Percentiles rank a stretch among this genome's conserved stretches.
These are phyloP conservation scores for Starmera dryadoides DNA, from an alignment of 805 yeast genomes.

Conservation along the genomic window DNA sequence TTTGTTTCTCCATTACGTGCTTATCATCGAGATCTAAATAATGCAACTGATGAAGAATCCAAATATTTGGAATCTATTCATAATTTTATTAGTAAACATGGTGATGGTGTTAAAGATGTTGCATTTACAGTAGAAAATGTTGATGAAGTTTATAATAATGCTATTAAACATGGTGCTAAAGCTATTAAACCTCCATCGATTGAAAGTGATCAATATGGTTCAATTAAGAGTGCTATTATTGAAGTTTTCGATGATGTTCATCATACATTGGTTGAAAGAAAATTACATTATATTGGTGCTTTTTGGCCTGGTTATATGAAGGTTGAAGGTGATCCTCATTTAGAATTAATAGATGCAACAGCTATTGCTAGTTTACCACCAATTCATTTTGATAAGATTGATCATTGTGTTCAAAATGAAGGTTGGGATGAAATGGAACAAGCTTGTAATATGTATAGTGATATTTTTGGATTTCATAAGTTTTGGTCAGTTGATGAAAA, in stretches of 20 bases:
- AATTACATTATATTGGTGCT: slow-evolving; percentile 25
- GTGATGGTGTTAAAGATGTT: slow-evolving; percentile 78
- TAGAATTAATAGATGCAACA: slow-evolving; percentile 3
- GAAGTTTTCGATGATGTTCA: slow-evolving; percentile 52
- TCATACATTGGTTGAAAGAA: slow-evolving; percentile 56
- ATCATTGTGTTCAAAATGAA: slow-evolving; percentile 78
- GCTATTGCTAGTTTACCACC: slow-evolving; percentile 20
- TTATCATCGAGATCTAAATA: slow-evolving; percentile 9
- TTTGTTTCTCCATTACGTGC: slow-evolving; percentile 31
- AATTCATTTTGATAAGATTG: slow-evolving; percentile 41
- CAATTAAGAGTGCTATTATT: slow-evolving; percentile 44
- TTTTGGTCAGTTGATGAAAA: slow-evolving; percentile 84
- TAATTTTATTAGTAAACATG: slow-evolving; percentile 47
- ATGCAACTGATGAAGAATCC: slow-evolving; percentile 7
- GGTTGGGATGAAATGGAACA: slow-evolving; percentile 59
- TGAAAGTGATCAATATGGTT: slow-evolving; percentile 40
- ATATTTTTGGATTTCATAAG: slow-evolving; percentile 63
- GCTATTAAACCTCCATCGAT: slow-evolving; percentile 22
- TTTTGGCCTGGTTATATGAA: slow-evolving; percentile 45
- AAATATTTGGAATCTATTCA: slow-evolving; percentile 30
- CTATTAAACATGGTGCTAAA: slow-evolving; percentile 47
- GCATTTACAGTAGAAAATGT: slow-evolving; percentile 56
- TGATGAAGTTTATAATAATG: slow-evolving; percentile 33
- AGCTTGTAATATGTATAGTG: slow-evolving; percentile 53
- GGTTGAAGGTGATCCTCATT: slow-evolving; percentile 1